Percentiles rank a stretch among this genome's conserved stretches.
These are phyloP conservation scores for Crotalaria pallida DNA, from an alignment of 306 rosid genomes.

Conservation along the genomic window DNA sequence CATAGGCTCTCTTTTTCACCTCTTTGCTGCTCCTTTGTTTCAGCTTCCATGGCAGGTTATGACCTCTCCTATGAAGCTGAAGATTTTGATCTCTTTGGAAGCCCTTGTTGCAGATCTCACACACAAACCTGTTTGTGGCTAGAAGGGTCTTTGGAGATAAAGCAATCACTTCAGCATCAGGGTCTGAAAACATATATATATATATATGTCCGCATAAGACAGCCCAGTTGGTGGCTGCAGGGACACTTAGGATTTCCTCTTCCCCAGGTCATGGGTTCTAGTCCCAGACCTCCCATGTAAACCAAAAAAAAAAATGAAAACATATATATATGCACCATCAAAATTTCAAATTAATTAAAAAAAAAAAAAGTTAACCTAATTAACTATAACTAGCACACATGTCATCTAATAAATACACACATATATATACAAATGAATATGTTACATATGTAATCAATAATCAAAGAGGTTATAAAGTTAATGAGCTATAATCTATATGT, in stretches of 20 bases:
- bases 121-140: constrained; percentile 78
- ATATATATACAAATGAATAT: too few relatives aligned
- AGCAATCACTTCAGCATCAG: constrained; percentile 89
- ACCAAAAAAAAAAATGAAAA: too few relatives aligned
- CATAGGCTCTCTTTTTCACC: constrained; percentile 81
- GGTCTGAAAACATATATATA: constrained; percentile 52
- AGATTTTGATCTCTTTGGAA: constrained; percentile 96
- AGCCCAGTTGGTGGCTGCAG: too few relatives aligned
- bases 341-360: neutral
- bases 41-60: constrained; percentile 94
- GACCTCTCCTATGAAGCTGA: constrained; percentile 95
- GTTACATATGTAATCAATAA: neutral
- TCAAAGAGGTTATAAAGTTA: neutral
- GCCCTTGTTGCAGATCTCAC: constrained; percentile 95
- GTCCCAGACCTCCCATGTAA: too few relatives aligned
- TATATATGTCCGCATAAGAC: too few relatives aligned
- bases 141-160: constrained; percentile 79
- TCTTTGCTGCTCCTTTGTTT: constrained; percentile 84
- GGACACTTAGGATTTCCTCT: too few relatives aligned
- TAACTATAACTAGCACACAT: neutral
- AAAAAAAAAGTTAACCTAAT: neutral
- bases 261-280: too few relatives aligned
- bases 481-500: too few relatives aligned
- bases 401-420: neutral
- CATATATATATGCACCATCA: neutral